Percentiles rank a stretch among this genome's conserved stretches.
Conservation (phyloP, 2,329 filamentous ascomycete species). For the Neofusicoccum sp. region DNA sequence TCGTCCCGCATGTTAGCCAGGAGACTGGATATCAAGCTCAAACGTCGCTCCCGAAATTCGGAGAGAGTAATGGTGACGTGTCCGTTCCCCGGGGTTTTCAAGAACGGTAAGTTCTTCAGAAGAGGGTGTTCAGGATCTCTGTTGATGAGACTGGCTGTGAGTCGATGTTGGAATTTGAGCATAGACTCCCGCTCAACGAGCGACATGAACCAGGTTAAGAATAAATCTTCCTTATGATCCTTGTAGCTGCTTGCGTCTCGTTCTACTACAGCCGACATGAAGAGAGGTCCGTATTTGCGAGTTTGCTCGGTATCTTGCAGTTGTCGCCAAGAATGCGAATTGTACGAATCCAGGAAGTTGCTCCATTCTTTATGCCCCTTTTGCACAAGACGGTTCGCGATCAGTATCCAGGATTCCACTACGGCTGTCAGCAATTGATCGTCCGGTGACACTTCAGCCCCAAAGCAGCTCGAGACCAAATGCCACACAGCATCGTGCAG, state of each 20-base stretch:
- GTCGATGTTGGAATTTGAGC: constrained; percentile 60
- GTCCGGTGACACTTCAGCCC: constrained; percentile 55
- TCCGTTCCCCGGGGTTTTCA: constrained; percentile 21
- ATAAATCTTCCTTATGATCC: constrained; percentile 48
- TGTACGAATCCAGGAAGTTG: constrained; percentile 56
- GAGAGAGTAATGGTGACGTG: constrained; percentile 49
- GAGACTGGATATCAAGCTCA: constrained; percentile 55
- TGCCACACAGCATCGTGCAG: constrained; percentile 52
- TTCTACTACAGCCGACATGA: constrained; percentile 41
- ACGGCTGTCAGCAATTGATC: constrained; percentile 53
- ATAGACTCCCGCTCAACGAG: constrained; percentile 59
- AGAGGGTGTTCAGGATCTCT: constrained; percentile 46
- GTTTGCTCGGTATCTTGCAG: constrained; percentile 47
- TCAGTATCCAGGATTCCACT: constrained; percentile 55
- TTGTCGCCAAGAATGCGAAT: constrained; percentile 50
- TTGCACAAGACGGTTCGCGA: constrained; percentile 49
- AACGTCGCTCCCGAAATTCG: constrained; percentile 55
- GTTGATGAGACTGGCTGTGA: constrained; percentile 56
- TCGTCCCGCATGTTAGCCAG: constrained; percentile 58
- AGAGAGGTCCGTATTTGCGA: constrained; percentile 46
- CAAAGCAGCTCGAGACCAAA: constrained; percentile 61
- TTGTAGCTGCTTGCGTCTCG: constrained; percentile 41
- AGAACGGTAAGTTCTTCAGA: constrained; percentile 59
- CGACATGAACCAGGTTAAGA: constrained; percentile 54
- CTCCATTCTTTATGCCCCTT: constrained; percentile 51